Evolutionary conservation across 768 basidiomycete genomes (phyloP).

Genomic region (Asterophora lycoperdoides): DNA sequence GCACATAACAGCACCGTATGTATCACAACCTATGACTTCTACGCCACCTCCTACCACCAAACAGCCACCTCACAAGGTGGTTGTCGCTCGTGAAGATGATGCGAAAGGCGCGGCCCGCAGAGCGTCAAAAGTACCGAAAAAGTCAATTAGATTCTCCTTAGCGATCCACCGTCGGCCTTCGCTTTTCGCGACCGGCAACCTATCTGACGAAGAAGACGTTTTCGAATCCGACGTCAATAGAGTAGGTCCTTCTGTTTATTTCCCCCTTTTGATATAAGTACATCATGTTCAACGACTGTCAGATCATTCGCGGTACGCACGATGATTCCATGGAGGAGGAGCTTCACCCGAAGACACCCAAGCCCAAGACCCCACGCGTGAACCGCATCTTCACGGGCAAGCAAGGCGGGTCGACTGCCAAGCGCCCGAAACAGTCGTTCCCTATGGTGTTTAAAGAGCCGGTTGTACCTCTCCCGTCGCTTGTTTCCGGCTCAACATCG

Average conservation of each 20-base stretch:
- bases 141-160: constrained; percentile 26
- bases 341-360: constrained; percentile 17
- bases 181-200: constrained; percentile 10
- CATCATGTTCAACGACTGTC: neutral
- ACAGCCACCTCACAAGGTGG: neutral
- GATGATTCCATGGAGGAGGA: constrained; percentile 19
- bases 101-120: neutral
- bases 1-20: neutral
- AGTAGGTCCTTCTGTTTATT: constrained; percentile 4
- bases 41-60: constrained; percentile 9
- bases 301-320: constrained; percentile 25
- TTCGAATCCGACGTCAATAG: constrained; percentile 22
- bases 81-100: neutral
- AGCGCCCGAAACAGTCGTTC: constrained; percentile 17
- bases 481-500: constrained; percentile 6
- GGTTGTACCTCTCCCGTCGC: constrained; percentile 15
- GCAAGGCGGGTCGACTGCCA: constrained; percentile 16
- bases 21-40: constrained; percentile 1
- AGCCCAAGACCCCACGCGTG: constrained; percentile 15
- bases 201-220: constrained; percentile 8
- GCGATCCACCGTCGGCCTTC: constrained; percentile 21
- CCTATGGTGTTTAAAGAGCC: constrained; percentile 19
- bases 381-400: constrained; percentile 29
- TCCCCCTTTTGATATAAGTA: neutral
- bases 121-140: constrained; percentile 8